Evolutionary conservation across 768 basidiomycete species (phyloP), one percentile per base, ranked within the genome.

Genomic region (Russula dissimulans): DNA sequence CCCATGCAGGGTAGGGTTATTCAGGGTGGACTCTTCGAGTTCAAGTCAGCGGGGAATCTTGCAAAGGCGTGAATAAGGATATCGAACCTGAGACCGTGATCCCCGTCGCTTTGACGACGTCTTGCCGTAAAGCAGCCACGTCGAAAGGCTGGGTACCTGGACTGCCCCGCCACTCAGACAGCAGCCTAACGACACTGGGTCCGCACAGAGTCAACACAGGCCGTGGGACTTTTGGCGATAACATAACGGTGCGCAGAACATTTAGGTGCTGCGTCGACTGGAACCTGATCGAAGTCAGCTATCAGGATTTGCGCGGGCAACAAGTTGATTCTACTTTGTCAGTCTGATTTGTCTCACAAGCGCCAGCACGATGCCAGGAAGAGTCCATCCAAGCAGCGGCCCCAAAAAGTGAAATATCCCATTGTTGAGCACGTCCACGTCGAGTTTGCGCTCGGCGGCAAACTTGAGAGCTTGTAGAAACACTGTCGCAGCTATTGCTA

Each of bases 361-460:
- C 1, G 78, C 80, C 68, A 80, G 81, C 56, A 90, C 76, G 11
- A 91, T 82, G 3, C 87, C 87, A 3, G 85, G 83, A 5, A 91
- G 77, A 0, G 89, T 90, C 90, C 90, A 92, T 62, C 81, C 84
- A 43, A 92, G 76, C 18, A 91, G 73, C 0, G 84, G 81, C 5
- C 83, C 81, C 22, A 83, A 79, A 66, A 91, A 91, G 70, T 88
- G 91, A 5, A 85, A 84, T 39, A 90, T 77, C 1, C 90, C 90
- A 63, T 86, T 91, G 69, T 79, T 79, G 22, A 92, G 71, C 18
- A 79, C 77, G 31, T 89, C 89, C 50, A 71, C 77, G 61, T 90
- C 87, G 57, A 90, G 81, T 65, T 83, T 83, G 43, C 78, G 73
- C 18, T 77, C 74, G 11, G 74, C 65, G 39, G 75, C 73, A 5